Evolutionary conservation across 768 basidiomycete species (phyloP), one percentile per base, ranked within the genome.

Genomic region (Amyloporia xantha): DNA sequence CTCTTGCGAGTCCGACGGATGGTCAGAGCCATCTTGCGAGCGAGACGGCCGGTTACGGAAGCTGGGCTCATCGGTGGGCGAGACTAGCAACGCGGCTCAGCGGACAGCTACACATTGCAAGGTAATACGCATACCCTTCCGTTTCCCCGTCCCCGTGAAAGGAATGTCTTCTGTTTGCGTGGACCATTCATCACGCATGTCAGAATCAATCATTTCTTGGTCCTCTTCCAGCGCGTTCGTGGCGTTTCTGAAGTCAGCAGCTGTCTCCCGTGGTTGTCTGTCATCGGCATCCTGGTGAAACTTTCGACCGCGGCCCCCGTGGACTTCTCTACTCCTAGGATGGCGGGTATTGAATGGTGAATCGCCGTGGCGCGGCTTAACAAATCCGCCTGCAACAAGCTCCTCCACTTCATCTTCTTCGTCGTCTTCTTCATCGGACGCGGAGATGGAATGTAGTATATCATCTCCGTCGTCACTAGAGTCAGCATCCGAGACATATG

Each of bases 401-500:
- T 58, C 54, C 38, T 58, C 57, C 3, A 58, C 57, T 36, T 58
- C 57, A 25, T 51, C 54, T 38, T 53, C 57, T 25, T 58, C 57
- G 13, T 55, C 54, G n/a, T 44, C 42, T 5, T n/a, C n/a, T n/a
- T n/a, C n/a, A n/a, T n/a, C n/a, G n/a, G n/a, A n/a, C n/a, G n/a
- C n/a, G n/a, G n/a, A n/a, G n/a, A n/a, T n/a, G n/a, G n/a, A n/a
- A n/a, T n/a, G 49, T 6, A 42, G 30, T 21, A 39, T 42, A 3
- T 27, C 41, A 4, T 51, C 44, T 17, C 53, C 54, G 9, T n/a
- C n/a, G n/a, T 54, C 54, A 19, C 44, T 47, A n/a, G 44, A 50
- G 26, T 49, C 53, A 13, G 48, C 43, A 15, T 44, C 46, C 23
- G 43, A 45, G 13, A 53, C 50, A 2, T 36, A 46, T 13, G 37